Base-by-base conservation (phyloP, 805 yeast genomes). In the Zygosaccharomyces siamensis region DNA sequence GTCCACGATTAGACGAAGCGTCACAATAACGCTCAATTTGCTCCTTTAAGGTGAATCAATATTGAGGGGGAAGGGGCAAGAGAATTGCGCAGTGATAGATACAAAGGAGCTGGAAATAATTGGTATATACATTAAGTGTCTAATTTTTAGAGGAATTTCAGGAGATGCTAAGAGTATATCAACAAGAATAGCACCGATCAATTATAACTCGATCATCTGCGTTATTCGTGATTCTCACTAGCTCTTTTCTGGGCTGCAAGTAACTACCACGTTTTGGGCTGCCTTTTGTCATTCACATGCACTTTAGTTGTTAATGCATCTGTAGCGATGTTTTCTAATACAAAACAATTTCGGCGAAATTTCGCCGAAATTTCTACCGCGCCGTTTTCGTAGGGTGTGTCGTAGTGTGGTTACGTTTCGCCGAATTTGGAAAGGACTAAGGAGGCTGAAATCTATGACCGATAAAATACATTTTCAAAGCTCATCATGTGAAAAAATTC, bases 401-500 rank as follows among this genome's bases (percentile, higher is more conserved):
- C 2, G 21, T 2, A 4, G 18, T 33, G 7, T 16, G 16, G 21
- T 33, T n/a, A 7, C 7, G 7, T 5, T 33, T 33, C 37, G 37
- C 37, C 37, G 37, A 33, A 33, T 7, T 33, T 14, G 37, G 37
- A 16, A 30, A 30, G 37, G 12, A 30, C 7, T 23, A 6, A 3
- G 24, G 6, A 6, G 24, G 24, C 24, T 5, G 24, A 6, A 16
- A 26, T 16, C 26, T 18, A 30, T 6, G 11, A 41, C 32, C 37
- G 36, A 33, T 33, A 33, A 31, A 33, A 30, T 12, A 23, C 12
- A 39, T 26, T 16, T 18, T 41, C 46, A 51, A 16, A 53, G 52
- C 31, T 61, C 64, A 33, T 60, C 64, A 43, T 61, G 64, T 7
- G 54, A 12, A 4, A 60, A 42, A 7, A 61, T 55, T 26, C 64